Conservation (phyloP, 2,329 filamentous ascomycete species). For the Talaromyces verruculosus region DNA sequence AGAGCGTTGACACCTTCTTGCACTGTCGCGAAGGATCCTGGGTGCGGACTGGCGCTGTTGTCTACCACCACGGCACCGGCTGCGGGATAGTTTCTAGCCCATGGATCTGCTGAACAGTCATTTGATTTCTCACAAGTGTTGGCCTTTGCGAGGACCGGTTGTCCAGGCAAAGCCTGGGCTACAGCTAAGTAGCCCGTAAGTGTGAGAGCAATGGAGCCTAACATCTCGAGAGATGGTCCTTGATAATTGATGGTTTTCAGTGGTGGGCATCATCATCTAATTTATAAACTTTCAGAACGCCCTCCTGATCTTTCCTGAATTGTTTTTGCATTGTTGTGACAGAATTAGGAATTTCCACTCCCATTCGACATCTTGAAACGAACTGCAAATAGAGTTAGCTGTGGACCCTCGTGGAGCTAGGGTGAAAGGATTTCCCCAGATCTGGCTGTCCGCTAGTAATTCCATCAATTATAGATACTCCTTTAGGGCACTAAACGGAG, state of each 20-base stretch:
- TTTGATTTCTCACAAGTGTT: not conserved
- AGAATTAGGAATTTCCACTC: not conserved
- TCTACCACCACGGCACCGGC: not conserved
- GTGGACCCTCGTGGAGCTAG: not conserved
- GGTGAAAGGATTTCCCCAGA: not conserved
- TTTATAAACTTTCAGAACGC: not conserved
- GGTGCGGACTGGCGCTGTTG: not conserved
- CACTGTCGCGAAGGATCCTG: constrained; percentile 4
- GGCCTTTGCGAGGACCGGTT: not conserved
- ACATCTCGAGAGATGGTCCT: not conserved
- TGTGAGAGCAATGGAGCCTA: not conserved
- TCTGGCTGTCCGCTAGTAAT: not conserved
- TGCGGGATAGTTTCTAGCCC: not conserved
- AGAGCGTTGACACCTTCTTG: constrained; percentile 8
- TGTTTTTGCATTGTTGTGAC: not conserved
- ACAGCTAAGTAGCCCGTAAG: not conserved
- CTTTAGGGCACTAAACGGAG: not conserved
- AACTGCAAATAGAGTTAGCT: not conserved
- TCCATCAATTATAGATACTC: not conserved
- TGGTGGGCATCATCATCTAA: not conserved
- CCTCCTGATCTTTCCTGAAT: too few relatives aligned
- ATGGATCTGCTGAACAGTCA: not conserved
- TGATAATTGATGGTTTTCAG: not conserved
- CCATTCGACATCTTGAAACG: not conserved
- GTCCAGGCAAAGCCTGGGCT: not conserved